Evolutionary conservation across 306 rosid species (phyloP).

Genomic region (Parietaria judaica): DNA sequence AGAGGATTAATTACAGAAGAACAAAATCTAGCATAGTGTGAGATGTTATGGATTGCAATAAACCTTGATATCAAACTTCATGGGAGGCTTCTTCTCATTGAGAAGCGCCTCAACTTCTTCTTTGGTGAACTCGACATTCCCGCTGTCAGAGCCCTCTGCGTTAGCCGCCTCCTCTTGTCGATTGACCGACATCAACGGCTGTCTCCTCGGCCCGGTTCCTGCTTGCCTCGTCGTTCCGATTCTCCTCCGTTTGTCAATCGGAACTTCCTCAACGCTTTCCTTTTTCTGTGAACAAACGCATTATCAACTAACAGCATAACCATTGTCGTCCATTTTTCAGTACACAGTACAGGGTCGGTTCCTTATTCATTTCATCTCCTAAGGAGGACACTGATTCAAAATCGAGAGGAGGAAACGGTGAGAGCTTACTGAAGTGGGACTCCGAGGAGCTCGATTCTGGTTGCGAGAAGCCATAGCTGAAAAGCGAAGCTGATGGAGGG

Average conservation of each 20-base stretch:
- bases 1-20: not conserved
- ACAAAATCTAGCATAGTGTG: not conserved
- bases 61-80: slow-evolving; percentile 66
- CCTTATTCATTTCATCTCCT: too few species aligned
- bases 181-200: slow-evolving; percentile 37
- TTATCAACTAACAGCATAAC: too few species aligned
- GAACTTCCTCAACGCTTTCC: slow-evolving; percentile 39
- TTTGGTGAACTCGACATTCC: slow-evolving; percentile 45
- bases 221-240: slow-evolving; percentile 46
- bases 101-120: slow-evolving; percentile 62
- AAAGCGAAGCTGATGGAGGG: too few species aligned
- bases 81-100: slow-evolving; percentile 54
- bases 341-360: too few species aligned
- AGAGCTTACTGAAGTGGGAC: slow-evolving; percentile 50
- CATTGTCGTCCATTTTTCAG: not conserved
- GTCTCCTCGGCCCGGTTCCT: slow-evolving; percentile 34
- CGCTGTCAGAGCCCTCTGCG: slow-evolving; percentile 32
- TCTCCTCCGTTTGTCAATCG: slow-evolving; percentile 53
- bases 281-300: slow-evolving; percentile 37
- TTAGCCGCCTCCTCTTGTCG: slow-evolving; percentile 37
- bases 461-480: slow-evolving; percentile 60
- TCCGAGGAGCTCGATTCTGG: slow-evolving; percentile 77
- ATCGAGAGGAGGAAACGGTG: not conserved
- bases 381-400: not conserved
- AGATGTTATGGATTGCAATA: too few species aligned